Evolutionary conservation across 176 grass and related monocot genomes (phyloP), one percentile per base, ranked within the genome.

Genomic region (Typha latifolia): DNA sequence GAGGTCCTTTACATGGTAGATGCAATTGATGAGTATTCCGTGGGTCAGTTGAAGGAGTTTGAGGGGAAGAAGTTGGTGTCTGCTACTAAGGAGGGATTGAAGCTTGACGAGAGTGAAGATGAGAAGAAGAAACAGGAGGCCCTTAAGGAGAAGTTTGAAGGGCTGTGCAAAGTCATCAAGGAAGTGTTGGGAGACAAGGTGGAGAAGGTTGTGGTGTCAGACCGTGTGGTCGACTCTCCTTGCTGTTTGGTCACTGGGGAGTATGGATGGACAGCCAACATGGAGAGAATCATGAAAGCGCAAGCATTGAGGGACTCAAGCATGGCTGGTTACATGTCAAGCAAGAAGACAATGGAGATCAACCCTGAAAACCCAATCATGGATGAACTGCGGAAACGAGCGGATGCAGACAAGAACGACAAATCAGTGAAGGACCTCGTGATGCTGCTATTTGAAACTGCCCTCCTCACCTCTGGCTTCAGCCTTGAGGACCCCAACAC

Each of bases 221-320:
- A 99, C 50, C 94, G 94, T 7, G 89, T 99, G 0, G 94, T 99
- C 0, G 94, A 99, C 75, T 92, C 94, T 0, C 94, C 94, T 4
- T 97, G 94, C 85, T 97, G 94, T 49, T 85, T 97, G 0, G 94
- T 97, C 12, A 97, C 94, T 0, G 94, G 94, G 0, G 88, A 97
- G 79, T 97, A 97, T 5, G 94, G 94, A 32, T 97, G 94, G 94
- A 89, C 94, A 0, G 94, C 94, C 4, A 97, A 97, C 73, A 97
- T 97, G 94, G 94, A 97, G 83, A 93, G 94, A 49, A 97, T 97
- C 73, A 97, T 97, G 94, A 97, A 84, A 79, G 94, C 94, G 2
- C 94, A 97, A 62, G 94, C 94, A 2, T 76, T 97, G 55, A 82
- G 88, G 79, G 88, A 97, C 65, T 84, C 78, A 0, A 93, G 94